phyloP scores from a whole-genome alignment of 495 filamentous ascomycete genomes.

The Gamarada debralockiae region DNA sequence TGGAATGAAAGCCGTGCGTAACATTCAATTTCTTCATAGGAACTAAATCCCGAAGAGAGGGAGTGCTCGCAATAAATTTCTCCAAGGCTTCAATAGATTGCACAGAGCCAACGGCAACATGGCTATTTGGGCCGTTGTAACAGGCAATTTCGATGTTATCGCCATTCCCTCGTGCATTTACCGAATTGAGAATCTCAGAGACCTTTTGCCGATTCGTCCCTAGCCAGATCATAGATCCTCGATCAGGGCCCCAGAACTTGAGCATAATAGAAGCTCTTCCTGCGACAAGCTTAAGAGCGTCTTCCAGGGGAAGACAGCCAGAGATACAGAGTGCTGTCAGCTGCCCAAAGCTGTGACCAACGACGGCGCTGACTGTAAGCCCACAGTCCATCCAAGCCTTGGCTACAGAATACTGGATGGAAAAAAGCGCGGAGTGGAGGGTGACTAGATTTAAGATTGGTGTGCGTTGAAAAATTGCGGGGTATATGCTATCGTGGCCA shows the following conservation, averaged over 20 bases:
- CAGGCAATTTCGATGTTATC: no score
- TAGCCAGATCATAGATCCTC: constrained; percentile 43
- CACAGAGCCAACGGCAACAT: constrained; percentile 41
- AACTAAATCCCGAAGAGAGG: constrained; percentile 19
- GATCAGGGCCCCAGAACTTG: constrained; percentile 34
- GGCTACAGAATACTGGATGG: constrained; percentile 47
- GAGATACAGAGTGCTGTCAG: constrained; percentile 44
- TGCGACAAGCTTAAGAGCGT: constrained; percentile 37
- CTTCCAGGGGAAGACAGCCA: constrained; percentile 30
- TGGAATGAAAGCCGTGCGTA: constrained; percentile 51
- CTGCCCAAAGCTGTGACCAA: constrained; percentile 55
- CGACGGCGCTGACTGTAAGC: constrained; percentile 29
- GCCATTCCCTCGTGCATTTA: no score
- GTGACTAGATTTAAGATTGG: constrained; percentile 36
- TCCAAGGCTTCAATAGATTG: constrained; percentile 31
- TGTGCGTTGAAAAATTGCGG: constrained; percentile 40
- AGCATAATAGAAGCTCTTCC: constrained; percentile 36
- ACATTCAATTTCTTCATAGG: constrained; percentile 39
- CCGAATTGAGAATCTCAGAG: no score
- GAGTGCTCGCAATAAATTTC: constrained; percentile 4
- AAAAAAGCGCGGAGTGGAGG: constrained; percentile 42
- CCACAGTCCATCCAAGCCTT: constrained; percentile 47
- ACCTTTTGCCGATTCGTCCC: constrained; percentile 38
- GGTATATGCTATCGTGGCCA: constrained; percentile 39
- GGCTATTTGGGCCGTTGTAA: constrained; percentile 44